A percentile compares a stretch with the other conserved stretches of the same genome.
Conservation (phyloP, 768 basidiomycete genomes). For the Termitomyces sp. region DNA sequence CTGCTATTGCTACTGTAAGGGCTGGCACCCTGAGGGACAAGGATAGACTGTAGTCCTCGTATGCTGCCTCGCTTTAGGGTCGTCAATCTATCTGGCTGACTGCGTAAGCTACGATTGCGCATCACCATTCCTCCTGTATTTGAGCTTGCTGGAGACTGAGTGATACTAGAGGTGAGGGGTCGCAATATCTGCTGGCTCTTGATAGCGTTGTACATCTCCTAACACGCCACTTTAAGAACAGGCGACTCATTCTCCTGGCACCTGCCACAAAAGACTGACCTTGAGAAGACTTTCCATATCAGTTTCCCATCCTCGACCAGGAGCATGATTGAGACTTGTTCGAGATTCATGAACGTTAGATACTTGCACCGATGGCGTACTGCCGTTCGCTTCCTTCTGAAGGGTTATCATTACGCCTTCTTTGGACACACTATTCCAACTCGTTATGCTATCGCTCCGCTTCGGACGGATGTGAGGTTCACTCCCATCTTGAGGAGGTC, state of each 20-base stretch:
- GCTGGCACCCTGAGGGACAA: slow-evolving; percentile 61
- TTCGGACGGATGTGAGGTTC: slow-evolving; percentile 55
- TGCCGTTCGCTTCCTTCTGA: slow-evolving; percentile 45
- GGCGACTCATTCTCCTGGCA: neutral
- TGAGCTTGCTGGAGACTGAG: slow-evolving; percentile 48
- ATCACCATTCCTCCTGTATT: slow-evolving; percentile 36
- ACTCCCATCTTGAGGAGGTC: slow-evolving; percentile 49
- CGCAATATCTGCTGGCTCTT: slow-evolving; percentile 89
- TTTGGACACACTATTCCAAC: slow-evolving; percentile 74
- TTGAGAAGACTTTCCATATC: slow-evolving; percentile 87
- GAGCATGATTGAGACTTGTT: slow-evolving; percentile 28
- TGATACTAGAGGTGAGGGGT: slow-evolving; percentile 48
- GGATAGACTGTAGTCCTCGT: slow-evolving; percentile 77
- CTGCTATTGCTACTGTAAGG: slow-evolving; percentile 83
- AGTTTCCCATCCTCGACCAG: slow-evolving; percentile 71
- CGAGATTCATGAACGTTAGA: slow-evolving; percentile 34
- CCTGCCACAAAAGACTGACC: slow-evolving; percentile 33
- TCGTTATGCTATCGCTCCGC: slow-evolving; percentile 77
- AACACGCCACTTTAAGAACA: slow-evolving; percentile 1
- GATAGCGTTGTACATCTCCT: slow-evolving; percentile 95
- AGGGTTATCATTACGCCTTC: slow-evolving; percentile 42
- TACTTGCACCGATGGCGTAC: slow-evolving; percentile 58
- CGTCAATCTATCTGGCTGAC: slow-evolving; percentile 62
- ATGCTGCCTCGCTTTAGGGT: slow-evolving; percentile 90
- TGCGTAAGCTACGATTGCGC: slow-evolving; percentile 70